Evolutionary conservation across 129 eudicot species (phyloP), one percentile per base, ranked within the genome.

Genomic region (Flaveria sonorensis): DNA sequence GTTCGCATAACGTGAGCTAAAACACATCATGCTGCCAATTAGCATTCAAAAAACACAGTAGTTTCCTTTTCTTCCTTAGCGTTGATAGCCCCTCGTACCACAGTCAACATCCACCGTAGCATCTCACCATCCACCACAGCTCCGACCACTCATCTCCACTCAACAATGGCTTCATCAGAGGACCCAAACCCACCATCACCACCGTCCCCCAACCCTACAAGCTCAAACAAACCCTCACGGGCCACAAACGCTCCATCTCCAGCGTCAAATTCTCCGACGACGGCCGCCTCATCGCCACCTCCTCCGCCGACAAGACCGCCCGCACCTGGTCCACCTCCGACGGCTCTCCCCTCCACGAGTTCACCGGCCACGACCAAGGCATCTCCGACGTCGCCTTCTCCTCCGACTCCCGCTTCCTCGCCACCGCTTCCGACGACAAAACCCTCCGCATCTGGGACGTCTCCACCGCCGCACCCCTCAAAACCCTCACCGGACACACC

Each of bases 391-490:
- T 88, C 69, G 89, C 98, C 5, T 93, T 93, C 87, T 93, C 98
- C 75, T 86, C 96, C 72, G 97, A 90, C 85, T 24, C 88, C 24
- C 96, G 91, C 10, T 81, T 71, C 85, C 90, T 93, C 71, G 93
- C 97, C 83, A 87, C 97, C 56, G 97, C 93, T 76, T 93, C 98
- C 89, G 98, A 93, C 75, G 98, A 93, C 85, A 85, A 82, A 39
- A 88, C 98, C 51, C 85, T 93, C 83, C 87, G 89, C 30, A 70
- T 93, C 39, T 88, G 91, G 91, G 97, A 93, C 70, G 85, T 88
- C 15, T 68, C 92, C 86, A 77, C 92, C 10, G 96, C 85, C 10
- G 32, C 83, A 36, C 83, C 28, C 18, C 36, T 93, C 61, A 93
- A 90, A 77, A 90, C 97, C 86, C 88, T 93, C 16, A 28, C 76